These are phyloP conservation scores for Clonostachys sp. DNA, from an alignment of 2,329 filamentous ascomycete genomes.

Conservation along the genomic window DNA sequence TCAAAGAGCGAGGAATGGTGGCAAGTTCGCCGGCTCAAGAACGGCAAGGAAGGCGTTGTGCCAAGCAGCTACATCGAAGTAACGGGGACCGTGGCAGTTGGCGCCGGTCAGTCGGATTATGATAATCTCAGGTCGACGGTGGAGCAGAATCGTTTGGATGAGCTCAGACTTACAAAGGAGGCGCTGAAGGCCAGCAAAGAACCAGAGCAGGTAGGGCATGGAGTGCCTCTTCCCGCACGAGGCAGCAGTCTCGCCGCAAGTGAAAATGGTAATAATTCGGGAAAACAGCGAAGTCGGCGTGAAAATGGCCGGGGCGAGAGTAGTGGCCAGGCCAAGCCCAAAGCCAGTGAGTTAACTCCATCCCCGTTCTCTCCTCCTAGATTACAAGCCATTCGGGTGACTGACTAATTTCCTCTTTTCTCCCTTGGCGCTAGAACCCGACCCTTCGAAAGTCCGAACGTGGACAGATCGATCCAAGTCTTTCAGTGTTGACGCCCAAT, in stretches of 20 bases:
- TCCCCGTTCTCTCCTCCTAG: not conserved
- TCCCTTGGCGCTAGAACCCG: constrained; percentile 58
- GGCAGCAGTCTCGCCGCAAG: constrained; percentile 63
- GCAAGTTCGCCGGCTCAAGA: constrained; percentile 87
- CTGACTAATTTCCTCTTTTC: not conserved
- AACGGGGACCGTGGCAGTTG: constrained; percentile 58
- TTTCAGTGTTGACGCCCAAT: constrained; percentile 96
- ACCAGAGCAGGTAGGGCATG: constrained; percentile 65
- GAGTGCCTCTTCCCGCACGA: constrained; percentile 71
- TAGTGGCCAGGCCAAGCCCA: constrained; percentile 50
- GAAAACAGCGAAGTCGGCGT: not conserved
- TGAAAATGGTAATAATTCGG: not conserved
- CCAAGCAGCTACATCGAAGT: constrained; percentile 95
- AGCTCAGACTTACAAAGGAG: constrained; percentile 78
- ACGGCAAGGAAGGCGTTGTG: constrained; percentile 91
- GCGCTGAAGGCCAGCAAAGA: constrained; percentile 62
- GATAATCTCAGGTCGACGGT: constrained; percentile 57
- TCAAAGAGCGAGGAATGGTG: constrained; percentile 96
- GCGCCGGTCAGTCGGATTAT: constrained; percentile 44
- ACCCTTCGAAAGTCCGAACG: constrained; percentile 74
- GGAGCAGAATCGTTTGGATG: constrained; percentile 74
- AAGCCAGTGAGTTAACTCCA: constrained; percentile 62
- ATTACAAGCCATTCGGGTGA: constrained; percentile 8
- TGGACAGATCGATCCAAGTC: constrained; percentile 96
- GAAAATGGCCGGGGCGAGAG: constrained; percentile 45